Percentiles rank a stretch among this genome's conserved stretches.
phyloP scores from a whole-genome alignment of 2,329 filamentous ascomycete genomes.

The Claviceps digitariae region DNA sequence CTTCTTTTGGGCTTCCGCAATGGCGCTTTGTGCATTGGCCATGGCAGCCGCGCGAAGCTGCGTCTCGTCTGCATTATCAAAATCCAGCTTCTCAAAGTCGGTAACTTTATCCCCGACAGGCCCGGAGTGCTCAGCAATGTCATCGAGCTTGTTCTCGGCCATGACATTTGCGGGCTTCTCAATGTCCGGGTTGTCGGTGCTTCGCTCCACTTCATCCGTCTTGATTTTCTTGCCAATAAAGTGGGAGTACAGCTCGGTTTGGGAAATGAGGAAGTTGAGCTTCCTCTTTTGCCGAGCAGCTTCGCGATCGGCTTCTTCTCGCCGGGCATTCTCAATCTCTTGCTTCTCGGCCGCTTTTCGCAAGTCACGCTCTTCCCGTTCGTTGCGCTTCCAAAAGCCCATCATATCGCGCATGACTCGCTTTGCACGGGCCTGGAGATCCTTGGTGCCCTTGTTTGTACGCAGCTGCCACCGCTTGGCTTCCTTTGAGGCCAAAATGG shows the following conservation, averaged over 20 bases:
- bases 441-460: constrained; percentile 97
- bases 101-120: constrained; percentile 60
- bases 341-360: constrained; percentile 90
- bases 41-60: constrained; percentile 70
- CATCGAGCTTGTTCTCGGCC: constrained; percentile 28
- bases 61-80: constrained; percentile 87
- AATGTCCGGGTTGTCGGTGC: constrained; percentile 68
- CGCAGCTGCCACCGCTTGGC: constrained; percentile 93
- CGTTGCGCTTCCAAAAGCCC: constrained; percentile 98
- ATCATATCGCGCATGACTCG: constrained; percentile 99
- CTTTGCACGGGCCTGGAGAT: constrained; percentile 92
- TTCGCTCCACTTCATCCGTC: constrained; percentile 85
- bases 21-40: constrained; percentile 91
- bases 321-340: constrained; percentile 91
- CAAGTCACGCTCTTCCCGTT: constrained; percentile 89
- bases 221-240: constrained; percentile 99
- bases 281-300: constrained; percentile 95
- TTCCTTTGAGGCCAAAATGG: constrained; percentile 91
- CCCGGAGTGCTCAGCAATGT: constrained; percentile 37
- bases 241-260: constrained; percentile 97
- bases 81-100: constrained; percentile 87
- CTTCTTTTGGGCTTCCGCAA: constrained; percentile 86
- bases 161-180: constrained; percentile 34
- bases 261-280: constrained; percentile 97
- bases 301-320: constrained; percentile 93